Evolutionary conservation across 2,329 filamentous ascomycete genomes (phyloP).

Genomic region (Meredithiella fracta): DNA sequence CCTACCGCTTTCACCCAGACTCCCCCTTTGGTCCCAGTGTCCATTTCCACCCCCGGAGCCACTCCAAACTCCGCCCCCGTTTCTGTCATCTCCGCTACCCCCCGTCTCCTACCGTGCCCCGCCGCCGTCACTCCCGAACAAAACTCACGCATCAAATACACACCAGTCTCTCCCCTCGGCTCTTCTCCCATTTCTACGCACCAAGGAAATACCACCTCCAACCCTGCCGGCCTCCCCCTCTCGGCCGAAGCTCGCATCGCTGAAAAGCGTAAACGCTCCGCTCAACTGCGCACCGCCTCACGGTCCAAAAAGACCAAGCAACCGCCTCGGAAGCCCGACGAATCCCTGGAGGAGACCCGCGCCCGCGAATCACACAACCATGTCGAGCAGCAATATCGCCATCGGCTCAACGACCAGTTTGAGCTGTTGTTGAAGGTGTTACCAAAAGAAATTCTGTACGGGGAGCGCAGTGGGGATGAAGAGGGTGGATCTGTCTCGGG

Average conservation of each 20-base stretch:
- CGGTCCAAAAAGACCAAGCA: conserved; percentile 15
- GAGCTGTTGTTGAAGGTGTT: conserved; percentile 27
- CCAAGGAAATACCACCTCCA: not conserved
- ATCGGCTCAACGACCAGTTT: conserved; percentile 30
- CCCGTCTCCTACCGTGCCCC: not conserved
- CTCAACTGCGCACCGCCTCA: conserved; percentile 15
- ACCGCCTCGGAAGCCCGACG: conserved; percentile 21
- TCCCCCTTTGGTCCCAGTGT: too few species aligned
- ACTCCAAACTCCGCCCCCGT: too few species aligned
- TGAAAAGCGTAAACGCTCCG: conserved; percentile 14
- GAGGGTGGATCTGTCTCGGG: conserved; percentile 18
- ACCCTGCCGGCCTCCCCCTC: not conserved
- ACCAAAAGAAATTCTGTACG: conserved; percentile 20
- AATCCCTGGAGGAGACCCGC: conserved; percentile 26
- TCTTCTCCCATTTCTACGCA: not conserved
- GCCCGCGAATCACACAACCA: conserved; percentile 26
- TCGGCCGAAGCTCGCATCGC: conserved; percentile 1
- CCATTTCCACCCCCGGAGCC: too few species aligned
- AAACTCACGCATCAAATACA: not conserved
- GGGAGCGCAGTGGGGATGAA: conserved; percentile 18
- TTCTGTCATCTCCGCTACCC: too few species aligned
- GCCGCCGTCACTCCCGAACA: not conserved
- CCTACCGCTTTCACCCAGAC: too few species aligned
- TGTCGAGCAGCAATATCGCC: conserved; percentile 33
- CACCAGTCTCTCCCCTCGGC: not conserved